A percentile compares a stretch with the other conserved stretches of the same genome.
Conservation (phyloP, 2,329 filamentous ascomycete genomes). For the Zymoseptoria passerinii region DNA sequence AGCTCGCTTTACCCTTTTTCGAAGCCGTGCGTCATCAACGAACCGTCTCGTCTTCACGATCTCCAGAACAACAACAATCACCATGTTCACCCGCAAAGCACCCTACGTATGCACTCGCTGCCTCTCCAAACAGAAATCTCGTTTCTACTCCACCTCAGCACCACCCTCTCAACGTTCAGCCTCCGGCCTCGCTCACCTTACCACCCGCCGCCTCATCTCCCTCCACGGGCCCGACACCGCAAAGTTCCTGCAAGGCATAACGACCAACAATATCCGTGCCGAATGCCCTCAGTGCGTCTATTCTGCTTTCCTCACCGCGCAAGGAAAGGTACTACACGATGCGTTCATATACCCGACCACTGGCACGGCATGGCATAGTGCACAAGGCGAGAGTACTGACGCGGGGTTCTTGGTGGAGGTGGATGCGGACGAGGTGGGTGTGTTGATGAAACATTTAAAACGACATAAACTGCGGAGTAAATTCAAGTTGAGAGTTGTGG, state of each 20-base stretch:
- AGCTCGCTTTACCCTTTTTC: neutral
- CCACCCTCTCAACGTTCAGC: slow-evolving; percentile 40
- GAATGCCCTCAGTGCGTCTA: slow-evolving; percentile 54
- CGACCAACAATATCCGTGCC: slow-evolving; percentile 62
- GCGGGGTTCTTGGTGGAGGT: slow-evolving; percentile 70
- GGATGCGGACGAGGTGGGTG: slow-evolving; percentile 57
- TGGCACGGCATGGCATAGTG: slow-evolving; percentile 25
- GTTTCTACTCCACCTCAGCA: slow-evolving; percentile 9
- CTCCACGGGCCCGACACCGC: slow-evolving; percentile 71
- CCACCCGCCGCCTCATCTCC: slow-evolving; percentile 70
- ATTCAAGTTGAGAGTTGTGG: slow-evolving; percentile 59
- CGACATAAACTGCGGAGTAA: slow-evolving; percentile 81
- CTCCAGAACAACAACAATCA: neutral
- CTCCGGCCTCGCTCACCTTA: slow-evolving; percentile 48
- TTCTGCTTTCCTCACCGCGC: slow-evolving; percentile 74
- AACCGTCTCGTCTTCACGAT: neutral
- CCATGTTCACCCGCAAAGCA: slow-evolving; percentile 11
- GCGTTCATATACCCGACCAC: slow-evolving; percentile 73
- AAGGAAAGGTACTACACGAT: slow-evolving; percentile 76
- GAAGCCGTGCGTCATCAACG: neutral
- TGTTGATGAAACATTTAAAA: slow-evolving; percentile 63
- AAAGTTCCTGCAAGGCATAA: slow-evolving; percentile 79
- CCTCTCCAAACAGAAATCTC: slow-evolving; percentile 10
- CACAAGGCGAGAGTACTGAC: slow-evolving; percentile 26
- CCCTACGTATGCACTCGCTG: slow-evolving; percentile 19